Base-by-base conservation (phyloP, 805 yeast genomes). In the Hyphopichia homilentoma region DNA sequence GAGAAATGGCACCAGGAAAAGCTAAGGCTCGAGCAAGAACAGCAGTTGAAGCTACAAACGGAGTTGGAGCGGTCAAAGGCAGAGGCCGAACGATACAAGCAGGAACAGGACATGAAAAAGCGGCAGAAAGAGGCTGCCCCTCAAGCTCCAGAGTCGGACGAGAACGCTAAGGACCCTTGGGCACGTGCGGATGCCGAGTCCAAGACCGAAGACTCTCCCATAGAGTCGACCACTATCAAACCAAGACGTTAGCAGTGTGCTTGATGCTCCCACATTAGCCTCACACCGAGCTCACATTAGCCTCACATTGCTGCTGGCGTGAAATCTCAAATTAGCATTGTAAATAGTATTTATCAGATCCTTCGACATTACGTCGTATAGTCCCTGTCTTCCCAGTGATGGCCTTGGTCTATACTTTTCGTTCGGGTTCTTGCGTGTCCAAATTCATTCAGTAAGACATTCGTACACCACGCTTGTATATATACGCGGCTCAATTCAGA, bases 1-100 rank as follows among this genome's bases (percentile, higher is more conserved):
- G 57, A 53, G 19, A 62, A 66, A 34, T 63, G 74, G 67, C 37
- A 45, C 4, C 25, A 43, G 23, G 73, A 66, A 35, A 65, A 65
- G 40, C 30, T 44, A 12, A 40, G 62, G 12, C 44, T 60, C 29
- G 65, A 64, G 40, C 43, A 52, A 13, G 56, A 59, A 20, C 58
- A 66, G 25, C 40, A 48, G 39, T n/a, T 41, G 25, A 55, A 55
- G 40, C 44, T 65, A 24, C 45, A 50, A 17, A 34, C 34, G 9
- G 71, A 64, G 39, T 49, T 66, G 39, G 55, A 54, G 16, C 48
- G 45, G 22, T 51, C 51, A 6, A 40, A 52, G 31, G 16, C 18
- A n/a, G 54, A 47, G 12, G 36, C 41, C 3, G 37, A 43, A 16
- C 39, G 36, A 11, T 34, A 19, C 20, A 27, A 25, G 19, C 24